Conservation (phyloP, 768 basidiomycete genomes). For the Rhizopogon salebrosus region DNA sequence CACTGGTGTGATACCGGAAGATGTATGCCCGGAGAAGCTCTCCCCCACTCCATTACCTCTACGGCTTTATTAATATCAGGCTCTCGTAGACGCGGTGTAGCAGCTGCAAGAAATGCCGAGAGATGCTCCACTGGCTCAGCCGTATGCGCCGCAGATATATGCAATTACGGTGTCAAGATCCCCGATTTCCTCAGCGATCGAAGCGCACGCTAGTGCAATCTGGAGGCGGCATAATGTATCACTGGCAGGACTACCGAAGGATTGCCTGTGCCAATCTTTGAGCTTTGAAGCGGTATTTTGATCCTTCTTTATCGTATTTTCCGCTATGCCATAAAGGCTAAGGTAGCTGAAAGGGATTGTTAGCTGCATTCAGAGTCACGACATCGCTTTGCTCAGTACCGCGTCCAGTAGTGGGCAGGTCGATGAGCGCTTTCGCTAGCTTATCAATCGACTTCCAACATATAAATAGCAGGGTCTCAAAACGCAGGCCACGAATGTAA, state of each 20-base stretch:
- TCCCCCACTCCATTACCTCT: constrained; percentile 1
- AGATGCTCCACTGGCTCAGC: neutral
- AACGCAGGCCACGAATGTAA: neutral
- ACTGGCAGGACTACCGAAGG: neutral
- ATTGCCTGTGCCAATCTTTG: neutral
- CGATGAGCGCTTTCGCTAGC: neutral
- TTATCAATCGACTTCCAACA: neutral
- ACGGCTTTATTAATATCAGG: neutral
- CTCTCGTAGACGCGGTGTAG: neutral
- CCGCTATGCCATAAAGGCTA: neutral
- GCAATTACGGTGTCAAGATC: neutral
- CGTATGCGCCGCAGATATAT: neutral
- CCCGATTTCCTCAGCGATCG: neutral
- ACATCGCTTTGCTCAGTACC: too few species aligned
- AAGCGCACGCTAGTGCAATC: neutral
- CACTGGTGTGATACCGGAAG: neutral
- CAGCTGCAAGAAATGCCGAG: neutral
- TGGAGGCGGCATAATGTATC: neutral
- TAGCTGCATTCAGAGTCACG: too few species aligned
- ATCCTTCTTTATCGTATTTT: neutral
- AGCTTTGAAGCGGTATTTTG: neutral
- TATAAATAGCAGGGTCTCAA: neutral
- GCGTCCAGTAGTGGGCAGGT: neutral
- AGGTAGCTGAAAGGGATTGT: neutral
- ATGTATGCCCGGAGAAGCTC: neutral